These are phyloP conservation scores for Solanum dulcamara DNA, from an alignment of 257 asterid species.

Conservation along the genomic window DNA sequence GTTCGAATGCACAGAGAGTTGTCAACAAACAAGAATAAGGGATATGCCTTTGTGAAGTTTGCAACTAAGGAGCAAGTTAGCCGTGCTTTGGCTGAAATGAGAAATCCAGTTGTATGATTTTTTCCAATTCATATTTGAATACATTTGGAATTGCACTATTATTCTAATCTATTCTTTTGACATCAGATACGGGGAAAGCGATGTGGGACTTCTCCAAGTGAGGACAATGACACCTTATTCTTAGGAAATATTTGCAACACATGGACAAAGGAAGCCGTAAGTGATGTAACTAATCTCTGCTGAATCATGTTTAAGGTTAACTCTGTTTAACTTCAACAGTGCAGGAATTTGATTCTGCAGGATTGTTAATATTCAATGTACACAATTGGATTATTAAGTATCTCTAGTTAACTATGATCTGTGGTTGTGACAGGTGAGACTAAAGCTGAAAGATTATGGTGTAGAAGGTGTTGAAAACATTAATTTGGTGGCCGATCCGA, in stretches of 20 bases:
- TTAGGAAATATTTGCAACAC: conserved; percentile 60
- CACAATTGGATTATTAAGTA: background rate
- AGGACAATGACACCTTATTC: conserved; percentile 50
- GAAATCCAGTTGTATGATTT: conserved; percentile 50
- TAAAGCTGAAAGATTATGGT: conserved; percentile 47
- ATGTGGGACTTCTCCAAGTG: conserved; percentile 48
- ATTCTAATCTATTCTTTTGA: background rate
- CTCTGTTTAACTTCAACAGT: background rate
- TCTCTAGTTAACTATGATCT: background rate
- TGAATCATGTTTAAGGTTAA: background rate
- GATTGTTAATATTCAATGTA: background rate
- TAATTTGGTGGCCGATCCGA: conserved; percentile 45
- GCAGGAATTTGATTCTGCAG: background rate
- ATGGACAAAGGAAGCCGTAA: conserved; percentile 59
- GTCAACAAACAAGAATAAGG: conserved; percentile 48
- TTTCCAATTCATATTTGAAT: background rate
- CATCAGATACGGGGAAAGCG: conserved; percentile 55
- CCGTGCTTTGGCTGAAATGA: conserved; percentile 51
- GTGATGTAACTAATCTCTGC: background rate
- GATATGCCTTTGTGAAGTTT: conserved; percentile 56
- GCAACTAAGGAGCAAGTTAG: conserved; percentile 49
- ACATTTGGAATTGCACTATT: background rate
- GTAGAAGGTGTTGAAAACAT: conserved; percentile 39
- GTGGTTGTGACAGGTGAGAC: conserved; percentile 27
- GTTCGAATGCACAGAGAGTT: conserved; percentile 45